A percentile compares a stretch with the other conserved stretches of the same genome.
phyloP scores from a whole-genome alignment of 345 rosid species.

The Eucalyptus fibrosa region DNA sequence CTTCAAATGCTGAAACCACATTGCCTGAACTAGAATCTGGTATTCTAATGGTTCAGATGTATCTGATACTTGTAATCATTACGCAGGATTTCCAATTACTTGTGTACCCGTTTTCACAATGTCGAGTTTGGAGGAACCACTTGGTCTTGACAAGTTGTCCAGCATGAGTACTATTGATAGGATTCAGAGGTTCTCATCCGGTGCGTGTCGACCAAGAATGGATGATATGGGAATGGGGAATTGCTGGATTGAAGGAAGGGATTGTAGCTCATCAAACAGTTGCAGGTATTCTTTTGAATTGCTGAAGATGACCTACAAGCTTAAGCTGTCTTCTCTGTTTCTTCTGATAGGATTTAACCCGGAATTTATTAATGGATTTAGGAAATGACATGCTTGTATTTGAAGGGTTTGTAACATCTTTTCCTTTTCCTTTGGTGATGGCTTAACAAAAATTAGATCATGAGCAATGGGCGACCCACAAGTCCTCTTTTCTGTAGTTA shows the following conservation, averaged over 20 bases:
- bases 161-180: slow-evolving; percentile 79
- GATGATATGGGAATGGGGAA: slow-evolving; percentile 71
- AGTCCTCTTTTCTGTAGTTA: not conserved
- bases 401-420: not conserved
- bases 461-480: not conserved
- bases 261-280: slow-evolving; percentile 70
- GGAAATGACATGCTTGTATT: not conserved
- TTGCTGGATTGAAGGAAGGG: slow-evolving; percentile 78
- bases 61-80: not conserved
- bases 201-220: slow-evolving; percentile 62
- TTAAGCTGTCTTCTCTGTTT: not conserved
- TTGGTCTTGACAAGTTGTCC: slow-evolving; percentile 79
- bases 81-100: not conserved
- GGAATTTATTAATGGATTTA: not conserved
- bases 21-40: not conserved
- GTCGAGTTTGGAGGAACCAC: slow-evolving; percentile 97
- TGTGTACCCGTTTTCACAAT: slow-evolving; percentile 16
- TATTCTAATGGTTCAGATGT: not conserved
- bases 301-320: not conserved
- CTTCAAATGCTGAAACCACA: not conserved
- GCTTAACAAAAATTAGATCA: not conserved
- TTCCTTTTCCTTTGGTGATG: not conserved
- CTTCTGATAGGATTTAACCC: not conserved
- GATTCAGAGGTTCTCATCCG: slow-evolving; percentile 80
- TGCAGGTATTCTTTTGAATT: slow-evolving; percentile 18